Percentiles rank a stretch among this genome's conserved stretches.
phyloP scores from a whole-genome alignment of 208 protist species.

The Novymonas esmeraldas region DNA sequence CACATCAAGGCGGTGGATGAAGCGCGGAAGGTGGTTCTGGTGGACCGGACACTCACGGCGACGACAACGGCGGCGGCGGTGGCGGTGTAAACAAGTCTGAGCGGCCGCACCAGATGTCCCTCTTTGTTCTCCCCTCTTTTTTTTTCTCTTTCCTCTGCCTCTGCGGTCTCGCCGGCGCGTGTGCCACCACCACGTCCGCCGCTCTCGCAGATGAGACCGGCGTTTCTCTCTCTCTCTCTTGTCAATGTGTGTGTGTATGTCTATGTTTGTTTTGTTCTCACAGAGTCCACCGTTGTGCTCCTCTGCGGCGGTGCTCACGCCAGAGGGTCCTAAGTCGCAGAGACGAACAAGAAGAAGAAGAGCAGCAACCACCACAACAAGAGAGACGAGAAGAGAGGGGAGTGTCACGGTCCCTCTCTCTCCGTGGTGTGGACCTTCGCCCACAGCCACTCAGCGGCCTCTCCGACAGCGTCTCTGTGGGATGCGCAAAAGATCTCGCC shows the following conservation, averaged over 20 bases:
- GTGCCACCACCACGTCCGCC: no score
- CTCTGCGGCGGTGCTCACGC: background rate
- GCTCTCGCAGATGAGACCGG: background rate
- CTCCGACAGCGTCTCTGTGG: no score
- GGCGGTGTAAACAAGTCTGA: background rate
- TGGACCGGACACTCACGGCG: slow-evolving; percentile 43
- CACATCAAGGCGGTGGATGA: slow-evolving; percentile 65
- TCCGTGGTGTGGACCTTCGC: no score
- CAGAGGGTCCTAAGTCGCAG: background rate
- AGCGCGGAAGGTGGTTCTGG: slow-evolving; percentile 44
- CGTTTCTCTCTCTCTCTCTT: background rate
- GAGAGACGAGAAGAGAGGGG: no score
- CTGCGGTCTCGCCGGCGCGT: no score
- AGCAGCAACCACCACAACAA: background rate
- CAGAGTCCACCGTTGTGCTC: slow-evolving; percentile 1
- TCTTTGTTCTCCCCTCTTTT: no score
- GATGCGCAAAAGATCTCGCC: no score
- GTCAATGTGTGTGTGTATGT: background rate
- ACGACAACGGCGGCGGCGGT: background rate
- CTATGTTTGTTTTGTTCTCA: slow-evolving; percentile 8
- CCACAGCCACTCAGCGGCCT: no score
- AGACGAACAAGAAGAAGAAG: background rate
- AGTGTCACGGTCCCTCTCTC: no score
- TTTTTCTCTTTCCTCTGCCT: no score
- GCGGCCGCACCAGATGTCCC: no score